Conservation (phyloP, 331 rosid species). For the Saraca asoca region DNA sequence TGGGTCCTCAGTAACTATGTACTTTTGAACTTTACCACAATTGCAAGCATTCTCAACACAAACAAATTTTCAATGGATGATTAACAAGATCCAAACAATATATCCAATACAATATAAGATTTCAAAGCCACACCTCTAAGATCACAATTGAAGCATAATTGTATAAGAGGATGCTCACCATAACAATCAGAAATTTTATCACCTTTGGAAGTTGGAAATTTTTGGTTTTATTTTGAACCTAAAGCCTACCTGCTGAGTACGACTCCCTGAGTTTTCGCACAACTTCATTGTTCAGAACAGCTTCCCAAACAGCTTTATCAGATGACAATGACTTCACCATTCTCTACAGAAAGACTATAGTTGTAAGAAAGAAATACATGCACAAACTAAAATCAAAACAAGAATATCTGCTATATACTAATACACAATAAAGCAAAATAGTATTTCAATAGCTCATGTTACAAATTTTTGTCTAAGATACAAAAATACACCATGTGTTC, state of each 20-base stretch:
- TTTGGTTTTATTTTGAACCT: background rate
- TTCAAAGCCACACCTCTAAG: background rate
- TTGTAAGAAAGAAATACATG: background rate
- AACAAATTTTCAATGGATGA: background rate
- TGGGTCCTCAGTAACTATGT: too few species aligned
- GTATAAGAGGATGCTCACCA: background rate
- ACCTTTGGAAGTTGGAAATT: background rate
- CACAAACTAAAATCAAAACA: background rate
- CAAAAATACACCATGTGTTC: background rate
- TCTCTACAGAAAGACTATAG: slow-evolving; percentile 47
- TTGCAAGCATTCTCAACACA: background rate
- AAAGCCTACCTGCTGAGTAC: slow-evolving; percentile 49
- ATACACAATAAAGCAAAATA: background rate
- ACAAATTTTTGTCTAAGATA: background rate
- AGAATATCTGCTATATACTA: background rate
- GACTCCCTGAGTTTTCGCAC: slow-evolving; percentile 63
- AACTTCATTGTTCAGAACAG: slow-evolving; percentile 69
- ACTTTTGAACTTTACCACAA: background rate
- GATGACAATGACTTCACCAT: slow-evolving; percentile 72
- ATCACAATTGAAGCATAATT: background rate
- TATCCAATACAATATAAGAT: background rate
- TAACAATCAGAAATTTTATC: background rate
- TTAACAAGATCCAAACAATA: background rate
- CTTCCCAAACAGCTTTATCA: slow-evolving; percentile 81
- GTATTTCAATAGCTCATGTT: background rate